A percentile compares a stretch with the other conserved stretches of the same genome.
phyloP scores from a whole-genome alignment of 2,329 filamentous ascomycete genomes.

The Botrytis sinoallii region DNA sequence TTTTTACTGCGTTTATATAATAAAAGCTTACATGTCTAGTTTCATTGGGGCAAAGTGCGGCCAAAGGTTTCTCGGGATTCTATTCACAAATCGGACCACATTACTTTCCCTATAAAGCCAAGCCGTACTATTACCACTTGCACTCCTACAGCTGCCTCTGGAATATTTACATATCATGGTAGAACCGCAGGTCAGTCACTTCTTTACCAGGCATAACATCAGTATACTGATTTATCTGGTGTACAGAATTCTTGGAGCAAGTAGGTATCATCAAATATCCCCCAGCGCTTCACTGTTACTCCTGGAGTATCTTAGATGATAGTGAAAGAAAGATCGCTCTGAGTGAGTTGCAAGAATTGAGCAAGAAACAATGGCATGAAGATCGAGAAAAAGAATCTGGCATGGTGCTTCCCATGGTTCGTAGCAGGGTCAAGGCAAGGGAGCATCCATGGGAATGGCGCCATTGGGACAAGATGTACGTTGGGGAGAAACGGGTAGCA shows the following conservation, averaged over 20 bases:
- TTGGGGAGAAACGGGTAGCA: background rate
- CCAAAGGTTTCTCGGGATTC: no score
- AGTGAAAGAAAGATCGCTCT: slow-evolving; percentile 12
- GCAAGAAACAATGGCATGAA: background rate
- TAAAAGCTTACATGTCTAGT: no score
- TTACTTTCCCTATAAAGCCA: background rate
- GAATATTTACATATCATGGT: slow-evolving; percentile 6
- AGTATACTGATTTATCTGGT: no score
- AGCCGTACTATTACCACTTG: background rate
- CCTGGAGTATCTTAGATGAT: background rate
- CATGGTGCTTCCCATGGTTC: fast-evolving
- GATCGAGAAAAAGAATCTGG: background rate
- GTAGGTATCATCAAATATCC: slow-evolving; percentile 4
- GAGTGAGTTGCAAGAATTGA: slow-evolving; percentile 5
- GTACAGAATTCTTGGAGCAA: slow-evolving; percentile 9
- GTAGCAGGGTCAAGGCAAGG: background rate
- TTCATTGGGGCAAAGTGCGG: no score
- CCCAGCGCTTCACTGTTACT: background rate
- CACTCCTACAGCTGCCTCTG: fast-evolving
- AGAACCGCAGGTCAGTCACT: slow-evolving; percentile 18
- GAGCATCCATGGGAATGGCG: slow-evolving; percentile 19
- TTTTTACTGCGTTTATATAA: no score
- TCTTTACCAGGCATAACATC: no score
- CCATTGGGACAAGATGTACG: slow-evolving; percentile 9
- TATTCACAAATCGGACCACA: no score